phyloP scores from a whole-genome alignment of 805 yeast genomes.

The Candida orba region DNA sequence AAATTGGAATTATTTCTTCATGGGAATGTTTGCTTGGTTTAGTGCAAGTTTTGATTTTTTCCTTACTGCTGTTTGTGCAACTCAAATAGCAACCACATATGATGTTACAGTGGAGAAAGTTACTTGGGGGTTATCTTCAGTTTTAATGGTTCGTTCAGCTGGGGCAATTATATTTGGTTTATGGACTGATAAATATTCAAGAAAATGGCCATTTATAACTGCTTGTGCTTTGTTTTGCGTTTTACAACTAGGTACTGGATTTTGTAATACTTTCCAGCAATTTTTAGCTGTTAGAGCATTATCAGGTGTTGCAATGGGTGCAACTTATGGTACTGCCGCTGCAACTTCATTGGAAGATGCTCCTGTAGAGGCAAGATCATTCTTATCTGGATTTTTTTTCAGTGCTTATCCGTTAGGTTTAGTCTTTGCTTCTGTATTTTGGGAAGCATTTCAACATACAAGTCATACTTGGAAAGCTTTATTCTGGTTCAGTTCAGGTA shows the following conservation, averaged over 20 bases:
- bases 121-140: conserved; percentile 73
- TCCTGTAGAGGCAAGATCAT: conserved; percentile 54
- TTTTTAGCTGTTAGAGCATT: conserved; percentile 57
- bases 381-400: conserved; percentile 53
- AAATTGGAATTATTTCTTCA: conserved; percentile 48
- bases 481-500: conserved; percentile 67
- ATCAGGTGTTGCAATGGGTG: conserved; percentile 53
- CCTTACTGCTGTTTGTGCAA: conserved; percentile 48
- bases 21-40: conserved; percentile 59
- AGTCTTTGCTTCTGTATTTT: conserved; percentile 54
- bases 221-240: conserved; percentile 45
- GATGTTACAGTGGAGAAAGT: conserved; percentile 40
- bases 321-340: conserved; percentile 37
- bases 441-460: conserved; percentile 47
- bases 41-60: conserved; percentile 63
- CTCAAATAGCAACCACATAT: conserved; percentile 43
- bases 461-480: conserved; percentile 58
- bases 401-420: conserved; percentile 60
- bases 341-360: conserved; percentile 52
- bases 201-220: conserved; percentile 59
- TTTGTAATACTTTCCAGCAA: conserved; percentile 46
- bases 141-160: conserved; percentile 61
- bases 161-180: conserved; percentile 65
- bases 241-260: conserved; percentile 62
- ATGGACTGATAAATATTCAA: conserved; percentile 54